Conservation (phyloP, 768 basidiomycete species). For the Kwoniella botswanensis region DNA sequence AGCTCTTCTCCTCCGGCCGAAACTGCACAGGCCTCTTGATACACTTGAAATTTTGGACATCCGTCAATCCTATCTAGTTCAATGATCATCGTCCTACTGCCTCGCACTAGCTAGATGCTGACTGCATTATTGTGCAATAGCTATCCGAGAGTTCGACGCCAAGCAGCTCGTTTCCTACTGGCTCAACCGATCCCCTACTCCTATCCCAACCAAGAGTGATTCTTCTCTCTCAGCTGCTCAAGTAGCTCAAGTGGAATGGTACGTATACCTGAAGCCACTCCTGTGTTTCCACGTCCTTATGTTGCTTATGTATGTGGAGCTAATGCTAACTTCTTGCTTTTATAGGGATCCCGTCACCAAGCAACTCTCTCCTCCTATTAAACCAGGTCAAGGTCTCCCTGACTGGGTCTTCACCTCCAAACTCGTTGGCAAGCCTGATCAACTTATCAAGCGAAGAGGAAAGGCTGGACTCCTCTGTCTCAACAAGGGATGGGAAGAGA, state of each 20-base stretch:
- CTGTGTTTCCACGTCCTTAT: background rate
- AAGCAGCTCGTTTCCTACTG: conserved; percentile 97
- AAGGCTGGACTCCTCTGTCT: conserved; percentile 94
- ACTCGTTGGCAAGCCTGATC: conserved; percentile 63
- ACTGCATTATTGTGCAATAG: conserved; percentile 53
- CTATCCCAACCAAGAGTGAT: conserved; percentile 63
- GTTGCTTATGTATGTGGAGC: background rate
- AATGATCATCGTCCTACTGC: background rate
- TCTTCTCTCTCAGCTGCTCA: conserved; percentile 64
- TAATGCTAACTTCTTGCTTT: conserved; percentile 1
- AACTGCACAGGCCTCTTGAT: conserved; percentile 10
- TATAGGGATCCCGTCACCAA: conserved; percentile 57
- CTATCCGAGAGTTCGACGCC: conserved; percentile 97
- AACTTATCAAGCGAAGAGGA: conserved; percentile 98
- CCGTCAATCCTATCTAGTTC: background rate
- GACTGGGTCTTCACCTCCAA: conserved; percentile 60
- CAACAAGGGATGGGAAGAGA: conserved; percentile 90
- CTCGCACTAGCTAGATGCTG: conserved; percentile 1
- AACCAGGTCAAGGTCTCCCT: conserved; percentile 58
- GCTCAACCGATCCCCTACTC: conserved; percentile 85
- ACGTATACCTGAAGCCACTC: conserved; percentile 18
- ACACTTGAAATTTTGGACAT: background rate
- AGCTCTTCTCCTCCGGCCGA: conserved; percentile 11
- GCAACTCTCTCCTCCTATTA: conserved; percentile 56
- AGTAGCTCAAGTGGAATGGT: conserved; percentile 68